Conservation (phyloP, 768 basidiomycete genomes). For the Termitomyces sp. region DNA sequence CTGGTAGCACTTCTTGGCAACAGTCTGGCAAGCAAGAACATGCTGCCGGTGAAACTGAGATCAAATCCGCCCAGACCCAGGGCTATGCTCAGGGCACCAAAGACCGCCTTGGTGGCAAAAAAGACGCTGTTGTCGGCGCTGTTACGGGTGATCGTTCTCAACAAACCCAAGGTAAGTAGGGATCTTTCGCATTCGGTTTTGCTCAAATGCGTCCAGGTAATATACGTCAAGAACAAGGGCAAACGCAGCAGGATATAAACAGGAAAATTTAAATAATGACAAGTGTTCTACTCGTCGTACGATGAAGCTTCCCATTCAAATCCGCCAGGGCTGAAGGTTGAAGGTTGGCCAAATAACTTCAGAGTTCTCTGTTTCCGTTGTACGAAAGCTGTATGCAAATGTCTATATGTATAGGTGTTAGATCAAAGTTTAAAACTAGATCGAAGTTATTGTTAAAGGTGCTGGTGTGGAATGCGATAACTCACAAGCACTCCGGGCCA, state of each 20-base stretch:
- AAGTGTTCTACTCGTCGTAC: too few relatives aligned
- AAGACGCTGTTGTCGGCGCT: constrained; percentile 41
- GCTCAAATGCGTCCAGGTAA: constrained; percentile 29
- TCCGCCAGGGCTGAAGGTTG: too few relatives aligned
- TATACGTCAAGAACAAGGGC: constrained; percentile 21
- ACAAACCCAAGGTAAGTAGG: constrained; percentile 30
- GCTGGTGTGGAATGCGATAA: too few relatives aligned
- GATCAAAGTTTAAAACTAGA: too few relatives aligned
- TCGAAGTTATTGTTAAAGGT: too few relatives aligned
- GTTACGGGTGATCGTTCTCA: constrained; percentile 42
- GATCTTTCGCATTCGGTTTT: too few relatives aligned
- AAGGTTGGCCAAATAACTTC: too few relatives aligned
- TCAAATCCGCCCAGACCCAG: constrained; percentile 41
- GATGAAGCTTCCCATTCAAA: too few relatives aligned
- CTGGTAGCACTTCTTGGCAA: constrained; percentile 38
- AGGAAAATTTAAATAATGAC: neutral
- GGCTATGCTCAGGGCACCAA: constrained; percentile 41
- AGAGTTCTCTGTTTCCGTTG: too few relatives aligned
- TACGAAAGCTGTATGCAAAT: too few relatives aligned
- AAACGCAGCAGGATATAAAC: constrained; percentile 14
- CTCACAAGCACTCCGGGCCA: too few relatives aligned
- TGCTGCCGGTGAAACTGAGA: constrained; percentile 41
- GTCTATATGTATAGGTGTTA: too few relatives aligned
- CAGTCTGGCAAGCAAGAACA: constrained; percentile 47
- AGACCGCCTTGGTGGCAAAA: constrained; percentile 42